Evolutionary conservation across 257 asterid species (phyloP).

Genomic region (Solanum habrochaites): DNA sequence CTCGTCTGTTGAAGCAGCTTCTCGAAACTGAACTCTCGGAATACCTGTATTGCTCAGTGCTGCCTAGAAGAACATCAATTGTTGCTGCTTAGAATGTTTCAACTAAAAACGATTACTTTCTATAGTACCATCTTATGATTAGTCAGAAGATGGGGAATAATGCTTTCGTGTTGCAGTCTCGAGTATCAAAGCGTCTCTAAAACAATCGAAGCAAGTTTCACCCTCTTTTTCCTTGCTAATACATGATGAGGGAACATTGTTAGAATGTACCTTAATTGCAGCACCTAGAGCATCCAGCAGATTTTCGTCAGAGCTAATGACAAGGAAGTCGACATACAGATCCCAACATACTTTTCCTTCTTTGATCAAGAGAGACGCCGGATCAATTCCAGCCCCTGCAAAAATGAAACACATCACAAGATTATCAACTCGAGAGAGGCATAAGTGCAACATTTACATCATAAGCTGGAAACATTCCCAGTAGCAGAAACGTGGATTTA

Average conservation of each 20-base stretch:
- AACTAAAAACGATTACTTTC: neutral
- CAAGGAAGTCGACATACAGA: conserved; percentile 81
- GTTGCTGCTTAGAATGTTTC: neutral
- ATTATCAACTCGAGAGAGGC: neutral
- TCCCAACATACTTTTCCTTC: conserved; percentile 94
- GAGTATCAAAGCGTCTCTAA: neutral
- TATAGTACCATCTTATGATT: neutral
- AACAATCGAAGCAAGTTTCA: neutral
- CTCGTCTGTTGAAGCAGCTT: conserved; percentile 37
- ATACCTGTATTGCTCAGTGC: conserved; percentile 77
- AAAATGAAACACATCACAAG: neutral
- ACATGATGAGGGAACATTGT: neutral
- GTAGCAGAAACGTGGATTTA: neutral
- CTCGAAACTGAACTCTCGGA: conserved; percentile 69
- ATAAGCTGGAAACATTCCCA: neutral
- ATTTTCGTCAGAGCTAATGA: conserved; percentile 90
- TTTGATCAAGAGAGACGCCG: conserved; percentile 59
- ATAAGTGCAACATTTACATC: neutral
- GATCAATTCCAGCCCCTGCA: conserved; percentile 87
- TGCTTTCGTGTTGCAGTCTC: neutral
- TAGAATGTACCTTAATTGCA: conserved; percentile 59
- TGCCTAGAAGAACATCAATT: conserved; percentile 32
- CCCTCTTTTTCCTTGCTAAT: neutral
- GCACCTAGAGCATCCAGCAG: conserved; percentile 82
- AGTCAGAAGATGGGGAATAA: neutral